Percentiles rank a stretch among this genome's conserved stretches.
phyloP scores from a whole-genome alignment of 2,329 filamentous ascomycete genomes.

The Dactylellina cionopaga region DNA sequence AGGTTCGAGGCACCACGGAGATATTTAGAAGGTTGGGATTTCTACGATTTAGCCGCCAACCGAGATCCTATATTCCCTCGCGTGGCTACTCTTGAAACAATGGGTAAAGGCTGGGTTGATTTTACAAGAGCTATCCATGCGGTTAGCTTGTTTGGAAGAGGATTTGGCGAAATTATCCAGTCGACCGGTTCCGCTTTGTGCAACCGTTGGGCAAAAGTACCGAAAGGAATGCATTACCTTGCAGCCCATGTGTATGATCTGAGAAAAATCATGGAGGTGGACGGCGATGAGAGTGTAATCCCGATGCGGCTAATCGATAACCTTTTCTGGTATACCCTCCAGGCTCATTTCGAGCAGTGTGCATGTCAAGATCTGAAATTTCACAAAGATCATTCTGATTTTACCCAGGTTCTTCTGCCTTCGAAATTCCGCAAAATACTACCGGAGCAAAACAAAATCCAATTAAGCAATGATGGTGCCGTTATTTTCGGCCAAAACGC shows the following conservation, averaged over 20 bases:
- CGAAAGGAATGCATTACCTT: slow-evolving; percentile 57
- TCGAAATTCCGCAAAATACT: background rate
- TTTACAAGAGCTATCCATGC: slow-evolving; percentile 54
- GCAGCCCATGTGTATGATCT: slow-evolving; percentile 57
- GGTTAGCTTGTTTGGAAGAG: slow-evolving; percentile 54
- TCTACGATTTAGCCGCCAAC: slow-evolving; percentile 54
- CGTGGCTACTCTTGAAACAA: slow-evolving; percentile 40
- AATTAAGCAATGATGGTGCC: background rate
- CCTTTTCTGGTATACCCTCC: slow-evolving; percentile 54
- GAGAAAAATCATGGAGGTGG: slow-evolving; percentile 56
- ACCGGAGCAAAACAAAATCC: background rate
- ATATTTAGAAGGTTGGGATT: slow-evolving; percentile 58
- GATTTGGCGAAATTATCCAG: slow-evolving; percentile 57
- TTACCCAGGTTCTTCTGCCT: slow-evolving; percentile 22
- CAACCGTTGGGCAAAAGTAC: slow-evolving; percentile 56
- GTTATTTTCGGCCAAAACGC: slow-evolving; percentile 6
- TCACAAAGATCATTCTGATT: slow-evolving; percentile 14
- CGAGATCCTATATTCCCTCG: slow-evolving; percentile 48
- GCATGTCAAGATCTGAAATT: slow-evolving; percentile 43
- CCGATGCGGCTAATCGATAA: slow-evolving; percentile 47
- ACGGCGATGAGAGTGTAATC: slow-evolving; percentile 52
- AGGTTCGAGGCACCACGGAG: slow-evolving; percentile 8
- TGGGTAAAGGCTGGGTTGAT: slow-evolving; percentile 55
- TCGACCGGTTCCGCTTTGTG: slow-evolving; percentile 55
- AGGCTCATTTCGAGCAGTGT: slow-evolving; percentile 53